Evolutionary conservation across 73 alveolate species (phyloP), one percentile per base, ranked within the genome.

Genomic region (Effrenium voratum): DNA sequence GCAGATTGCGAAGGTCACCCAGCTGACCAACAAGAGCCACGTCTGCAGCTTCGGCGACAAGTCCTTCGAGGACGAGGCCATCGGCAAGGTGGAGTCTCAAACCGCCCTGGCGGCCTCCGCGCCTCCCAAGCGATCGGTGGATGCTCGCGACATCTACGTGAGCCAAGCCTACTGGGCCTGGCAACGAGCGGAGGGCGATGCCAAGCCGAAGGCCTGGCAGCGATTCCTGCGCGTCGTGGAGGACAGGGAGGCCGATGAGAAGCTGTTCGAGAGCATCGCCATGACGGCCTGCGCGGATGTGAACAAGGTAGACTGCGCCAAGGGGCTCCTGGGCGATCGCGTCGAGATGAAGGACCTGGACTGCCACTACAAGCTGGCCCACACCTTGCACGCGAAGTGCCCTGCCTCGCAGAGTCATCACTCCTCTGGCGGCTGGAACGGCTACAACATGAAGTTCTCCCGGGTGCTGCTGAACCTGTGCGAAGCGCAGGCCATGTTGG

Each of bases 41-140:
- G 98, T 91, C 43, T 87, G 95, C 95, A 87, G 95, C 95, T 87
- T 87, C 47, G 95, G 95, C 32, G 95, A 87, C 95, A 87, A 87
- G 84, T 87, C 95, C 70, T 87, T 87, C 41, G 70, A 43, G 84
- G n/a, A 60, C 73, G 95, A 87, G 44, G 85, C 95, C 50, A 87
- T 87, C 26, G 95, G 95, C 40, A 32, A 66, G n/a, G 70, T 87
- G 86, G 86, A 76, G 38, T 8, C 38, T 12, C 26, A 44, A 40
- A 38, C 19, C 75, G 92, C 73, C 52, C 15, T 19, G 36, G 92
- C 41, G 3, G 66, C 60, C 5, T 12, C 75, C n/a, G 93, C 0
- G 10, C 40, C 57, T 34, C 36, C 59, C 36, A 30, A 49, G 22
- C 46, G 91, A 45, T 47, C 70, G 0, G 95, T 87, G 38, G 95